These are phyloP conservation scores for Drosera spatulata DNA, from an alignment of 179 eudicot species.

Conservation along the genomic window DNA sequence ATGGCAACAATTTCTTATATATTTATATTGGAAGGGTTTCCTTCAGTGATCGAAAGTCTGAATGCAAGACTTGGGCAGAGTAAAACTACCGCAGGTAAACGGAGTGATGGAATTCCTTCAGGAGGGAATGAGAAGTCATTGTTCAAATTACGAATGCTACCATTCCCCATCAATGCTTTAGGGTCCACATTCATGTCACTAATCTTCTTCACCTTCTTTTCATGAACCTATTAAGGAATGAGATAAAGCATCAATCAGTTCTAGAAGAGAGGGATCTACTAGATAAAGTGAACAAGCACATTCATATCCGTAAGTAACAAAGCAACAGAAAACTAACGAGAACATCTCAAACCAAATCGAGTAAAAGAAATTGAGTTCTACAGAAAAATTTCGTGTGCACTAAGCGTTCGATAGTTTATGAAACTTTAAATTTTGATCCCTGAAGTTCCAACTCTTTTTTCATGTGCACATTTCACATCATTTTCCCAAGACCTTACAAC, in stretches of 20 bases:
- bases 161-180: slow-evolving; percentile 60
- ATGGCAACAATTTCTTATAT: not conserved
- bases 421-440: no score
- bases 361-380: no score
- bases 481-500: no score
- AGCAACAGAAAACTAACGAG: no score
- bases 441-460: no score
- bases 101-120: slow-evolving; percentile 69
- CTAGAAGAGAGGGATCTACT: not conserved
- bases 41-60: not conserved
- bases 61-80: slow-evolving; percentile 12
- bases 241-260: slow-evolving; percentile 3
- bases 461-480: no score
- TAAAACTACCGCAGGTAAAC: slow-evolving; percentile 92
- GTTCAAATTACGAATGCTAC: slow-evolving; percentile 37
- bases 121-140: slow-evolving; percentile 51
- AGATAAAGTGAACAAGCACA: not conserved
- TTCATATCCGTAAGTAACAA: not conserved
- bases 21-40: not conserved
- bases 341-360: no score
- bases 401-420: no score
- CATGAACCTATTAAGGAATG: slow-evolving; percentile 63
- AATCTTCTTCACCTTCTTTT: slow-evolving; percentile 91
- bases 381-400: no score
- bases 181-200: slow-evolving; percentile 65